Evolutionary conservation across 768 basidiomycete genomes (phyloP).

Genomic region (Leucocoprinus sp.): DNA sequence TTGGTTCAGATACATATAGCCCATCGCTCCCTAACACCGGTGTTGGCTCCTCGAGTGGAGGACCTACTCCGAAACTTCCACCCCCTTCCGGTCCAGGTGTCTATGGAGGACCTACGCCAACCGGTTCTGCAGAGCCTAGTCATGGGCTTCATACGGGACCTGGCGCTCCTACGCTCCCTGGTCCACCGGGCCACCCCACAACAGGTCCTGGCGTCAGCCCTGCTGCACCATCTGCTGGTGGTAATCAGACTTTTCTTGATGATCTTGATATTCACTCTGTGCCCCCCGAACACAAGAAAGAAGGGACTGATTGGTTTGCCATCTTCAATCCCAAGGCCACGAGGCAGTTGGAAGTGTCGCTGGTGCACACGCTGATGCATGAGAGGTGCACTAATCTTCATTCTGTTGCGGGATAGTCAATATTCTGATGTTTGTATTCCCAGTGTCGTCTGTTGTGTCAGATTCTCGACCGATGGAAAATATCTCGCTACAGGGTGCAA

Average conservation of each 20-base stretch:
- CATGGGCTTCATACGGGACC: conserved; percentile 8
- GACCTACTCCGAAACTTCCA: conserved; percentile 12
- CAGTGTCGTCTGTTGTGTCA: conserved; percentile 80
- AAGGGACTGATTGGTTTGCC: conserved; percentile 81
- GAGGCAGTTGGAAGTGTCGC: conserved; percentile 58
- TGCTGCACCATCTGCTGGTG: background rate
- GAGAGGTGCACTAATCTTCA: conserved; percentile 48
- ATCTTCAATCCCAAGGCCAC: conserved; percentile 75
- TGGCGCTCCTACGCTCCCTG: conserved; percentile 9
- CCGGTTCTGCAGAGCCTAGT: conserved; percentile 2
- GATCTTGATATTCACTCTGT: conserved; percentile 36
- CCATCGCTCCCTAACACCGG: conserved; percentile 12
- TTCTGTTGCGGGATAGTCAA: background rate
- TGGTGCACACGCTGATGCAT: conserved; percentile 78
- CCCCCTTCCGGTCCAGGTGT: conserved; percentile 12
- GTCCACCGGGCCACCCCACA: conserved; percentile 7
- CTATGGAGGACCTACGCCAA: conserved; percentile 6
- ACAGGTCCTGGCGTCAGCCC: conserved; percentile 8
- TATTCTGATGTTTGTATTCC: background rate
- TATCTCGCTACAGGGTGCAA: conserved; percentile 91
- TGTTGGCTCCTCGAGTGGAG: conserved; percentile 7
- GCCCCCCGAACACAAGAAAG: conserved; percentile 48
- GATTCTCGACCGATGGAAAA: conserved; percentile 90
- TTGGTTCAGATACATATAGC: conserved; percentile 16
- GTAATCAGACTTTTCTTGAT: conserved; percentile 26